Evolutionary conservation across 2,329 filamentous ascomycete genomes (phyloP).

Genomic region (Monilinia fructicola): DNA sequence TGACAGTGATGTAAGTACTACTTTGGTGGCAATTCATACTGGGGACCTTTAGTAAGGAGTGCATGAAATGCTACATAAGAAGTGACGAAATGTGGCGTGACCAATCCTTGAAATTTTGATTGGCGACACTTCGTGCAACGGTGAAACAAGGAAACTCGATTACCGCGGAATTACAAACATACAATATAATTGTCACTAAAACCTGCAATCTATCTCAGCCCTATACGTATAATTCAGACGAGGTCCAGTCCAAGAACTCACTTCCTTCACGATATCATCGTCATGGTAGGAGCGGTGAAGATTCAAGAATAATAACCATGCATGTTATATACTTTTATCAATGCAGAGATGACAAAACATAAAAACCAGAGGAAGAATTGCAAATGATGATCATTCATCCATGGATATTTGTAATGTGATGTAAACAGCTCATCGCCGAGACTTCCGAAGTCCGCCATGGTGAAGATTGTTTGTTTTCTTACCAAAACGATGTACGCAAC

Average conservation of each 20-base stretch:
- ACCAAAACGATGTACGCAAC: not conserved
- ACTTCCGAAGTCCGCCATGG: not conserved
- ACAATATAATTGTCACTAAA: not conserved
- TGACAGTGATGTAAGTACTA: not conserved
- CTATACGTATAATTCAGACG: not conserved
- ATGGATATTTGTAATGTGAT: not conserved
- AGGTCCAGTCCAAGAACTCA: not conserved
- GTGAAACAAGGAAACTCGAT: slow-evolving; percentile 2
- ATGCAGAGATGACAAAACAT: not conserved
- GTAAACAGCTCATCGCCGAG: not conserved
- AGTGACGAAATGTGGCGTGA: slow-evolving; percentile 3
- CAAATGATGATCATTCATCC: not conserved
- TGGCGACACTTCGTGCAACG: not conserved
- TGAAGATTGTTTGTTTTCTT: not conserved
- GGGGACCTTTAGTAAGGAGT: not conserved
- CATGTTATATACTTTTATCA: not conserved
- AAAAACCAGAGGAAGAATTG: not conserved
- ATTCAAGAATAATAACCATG: not conserved
- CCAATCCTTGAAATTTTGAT: not conserved
- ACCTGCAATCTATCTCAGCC: slow-evolving; percentile 9
- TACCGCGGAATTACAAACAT: not conserved
- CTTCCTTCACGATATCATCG: not conserved
- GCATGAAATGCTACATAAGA: not conserved
- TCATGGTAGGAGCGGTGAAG: not conserved
- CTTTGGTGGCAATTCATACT: not conserved